phyloP scores from a whole-genome alignment of 768 basidiomycete species.

The Boletus rex-veris region DNA sequence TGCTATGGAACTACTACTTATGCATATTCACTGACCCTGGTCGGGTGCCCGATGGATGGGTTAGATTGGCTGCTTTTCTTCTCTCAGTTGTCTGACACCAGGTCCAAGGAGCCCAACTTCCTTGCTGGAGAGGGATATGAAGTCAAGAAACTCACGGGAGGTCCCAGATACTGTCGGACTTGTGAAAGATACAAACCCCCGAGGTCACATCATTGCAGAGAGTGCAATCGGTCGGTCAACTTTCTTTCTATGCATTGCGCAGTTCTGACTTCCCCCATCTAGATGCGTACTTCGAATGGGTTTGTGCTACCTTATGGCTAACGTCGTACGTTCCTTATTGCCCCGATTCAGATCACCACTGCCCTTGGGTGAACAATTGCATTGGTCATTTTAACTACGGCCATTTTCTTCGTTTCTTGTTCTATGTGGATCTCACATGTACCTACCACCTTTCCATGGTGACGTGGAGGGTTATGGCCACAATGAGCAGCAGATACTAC shows the following conservation, averaged over 20 bases:
- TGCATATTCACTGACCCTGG: constrained; percentile 86
- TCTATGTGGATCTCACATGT: constrained; percentile 89
- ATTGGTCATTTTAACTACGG: constrained; percentile 92
- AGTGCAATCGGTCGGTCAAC: constrained; percentile 69
- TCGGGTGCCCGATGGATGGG: constrained; percentile 74
- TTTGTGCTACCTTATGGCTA: constrained; percentile 29
- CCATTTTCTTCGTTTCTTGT: constrained; percentile 86
- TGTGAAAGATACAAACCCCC: constrained; percentile 87
- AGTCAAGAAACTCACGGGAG: constrained; percentile 84
- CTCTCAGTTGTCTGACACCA: constrained; percentile 6
- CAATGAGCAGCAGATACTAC: constrained; percentile 46
- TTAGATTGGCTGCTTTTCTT: constrained; percentile 31
- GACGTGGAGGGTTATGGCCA: constrained; percentile 54
- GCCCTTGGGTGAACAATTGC: constrained; percentile 93
- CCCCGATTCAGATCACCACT: constrained; percentile 68
- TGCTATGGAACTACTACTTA: constrained; percentile 87
- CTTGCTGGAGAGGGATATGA: constrained; percentile 69
- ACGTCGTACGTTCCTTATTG: constrained; percentile 4
- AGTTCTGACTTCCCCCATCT: constrained; percentile 3
- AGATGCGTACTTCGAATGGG: constrained; percentile 92
- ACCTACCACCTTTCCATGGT: constrained; percentile 86
- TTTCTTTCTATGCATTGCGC: background rate
- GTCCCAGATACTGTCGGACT: constrained; percentile 80
- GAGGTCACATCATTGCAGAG: constrained; percentile 87
- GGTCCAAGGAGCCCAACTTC: constrained; percentile 61